phyloP scores from a whole-genome alignment of 2,329 filamentous ascomycete species.

The Thielaviopsis cerberus region DNA sequence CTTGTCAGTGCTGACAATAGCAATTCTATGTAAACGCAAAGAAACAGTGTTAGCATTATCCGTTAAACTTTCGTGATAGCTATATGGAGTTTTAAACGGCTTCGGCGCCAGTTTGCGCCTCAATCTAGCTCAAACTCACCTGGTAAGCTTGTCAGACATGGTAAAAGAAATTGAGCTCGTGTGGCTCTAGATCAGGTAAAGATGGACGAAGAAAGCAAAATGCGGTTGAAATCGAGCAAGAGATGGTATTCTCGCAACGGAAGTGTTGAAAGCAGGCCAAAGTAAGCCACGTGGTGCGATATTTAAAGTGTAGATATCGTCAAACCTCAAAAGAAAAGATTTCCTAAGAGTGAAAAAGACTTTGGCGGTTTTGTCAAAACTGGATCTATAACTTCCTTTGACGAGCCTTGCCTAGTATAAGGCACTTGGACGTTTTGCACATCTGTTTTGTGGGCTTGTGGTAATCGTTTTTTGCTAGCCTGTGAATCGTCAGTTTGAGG shows the following conservation, averaged over 20 bases:
- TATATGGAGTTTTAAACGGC: slow-evolving; percentile 8
- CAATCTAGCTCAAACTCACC: slow-evolving; percentile 36
- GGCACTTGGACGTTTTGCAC: background rate
- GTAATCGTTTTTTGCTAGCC: slow-evolving; percentile 24
- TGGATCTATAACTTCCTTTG: background rate
- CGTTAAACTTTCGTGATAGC: background rate
- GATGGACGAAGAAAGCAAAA: background rate
- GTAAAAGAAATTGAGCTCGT: slow-evolving; percentile 15
- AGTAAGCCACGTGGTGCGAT: background rate
- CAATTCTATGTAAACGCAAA: slow-evolving; percentile 47
- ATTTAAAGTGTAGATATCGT: background rate
- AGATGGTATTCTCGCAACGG: too few species aligned
- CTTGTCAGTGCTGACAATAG: slow-evolving; percentile 98
- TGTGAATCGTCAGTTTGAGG: slow-evolving; percentile 22
- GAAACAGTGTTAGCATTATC: background rate
- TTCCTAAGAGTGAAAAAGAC: background rate
- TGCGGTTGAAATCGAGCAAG: background rate
- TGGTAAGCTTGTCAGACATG: slow-evolving; percentile 89
- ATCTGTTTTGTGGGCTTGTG: slow-evolving; percentile 14
- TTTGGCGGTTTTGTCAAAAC: background rate
- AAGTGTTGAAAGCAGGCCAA: background rate
- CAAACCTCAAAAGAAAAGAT: background rate
- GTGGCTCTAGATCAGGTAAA: background rate
- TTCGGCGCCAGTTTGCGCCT: background rate
- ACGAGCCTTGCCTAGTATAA: background rate